Evolutionary conservation across 2,329 filamentous ascomycete species (phyloP).

Genomic region (Lachnellula occidentalis): DNA sequence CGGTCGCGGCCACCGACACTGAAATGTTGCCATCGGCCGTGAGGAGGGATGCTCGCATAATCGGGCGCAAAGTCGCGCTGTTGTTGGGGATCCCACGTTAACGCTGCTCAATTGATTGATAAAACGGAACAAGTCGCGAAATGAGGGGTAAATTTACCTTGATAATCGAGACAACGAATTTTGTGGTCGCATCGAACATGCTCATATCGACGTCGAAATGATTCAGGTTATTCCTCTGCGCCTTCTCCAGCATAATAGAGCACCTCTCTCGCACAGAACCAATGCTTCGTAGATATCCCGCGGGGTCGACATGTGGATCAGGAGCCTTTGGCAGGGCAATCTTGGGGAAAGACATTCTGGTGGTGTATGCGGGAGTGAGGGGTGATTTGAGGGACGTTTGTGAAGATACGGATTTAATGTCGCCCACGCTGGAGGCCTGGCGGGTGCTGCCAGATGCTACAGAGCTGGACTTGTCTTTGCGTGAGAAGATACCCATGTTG

Average conservation of each 20-base stretch:
- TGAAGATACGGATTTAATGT: conserved; percentile 24
- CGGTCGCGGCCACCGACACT: conserved; percentile 72
- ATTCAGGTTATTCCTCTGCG: conserved; percentile 60
- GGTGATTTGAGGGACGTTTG: conserved; percentile 28
- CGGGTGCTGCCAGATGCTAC: conserved; percentile 17
- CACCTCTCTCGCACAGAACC: conserved; percentile 76
- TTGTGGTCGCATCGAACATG: conserved; percentile 63
- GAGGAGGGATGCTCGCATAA: conserved; percentile 72
- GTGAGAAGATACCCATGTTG: conserved; percentile 29
- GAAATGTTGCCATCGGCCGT: conserved; percentile 81
- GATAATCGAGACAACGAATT: conserved; percentile 68
- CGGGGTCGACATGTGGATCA: conserved; percentile 82
- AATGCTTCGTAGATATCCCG: conserved; percentile 85
- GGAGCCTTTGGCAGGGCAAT: conserved; percentile 78
- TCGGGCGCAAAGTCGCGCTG: conserved; percentile 66
- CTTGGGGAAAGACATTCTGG: conserved; percentile 40
- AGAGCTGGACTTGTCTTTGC: conserved; percentile 25
- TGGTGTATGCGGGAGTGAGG: conserved; percentile 19
- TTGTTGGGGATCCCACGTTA: conserved; percentile 6
- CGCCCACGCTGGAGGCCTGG: conserved; percentile 19
- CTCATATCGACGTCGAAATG: conserved; percentile 67
- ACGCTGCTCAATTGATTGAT: background rate
- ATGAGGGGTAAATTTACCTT: conserved; percentile 46
- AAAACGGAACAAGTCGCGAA: too few species aligned
- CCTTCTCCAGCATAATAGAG: conserved; percentile 56